Conservation (phyloP, 257 asterid species). For the Petunia secreta region DNA sequence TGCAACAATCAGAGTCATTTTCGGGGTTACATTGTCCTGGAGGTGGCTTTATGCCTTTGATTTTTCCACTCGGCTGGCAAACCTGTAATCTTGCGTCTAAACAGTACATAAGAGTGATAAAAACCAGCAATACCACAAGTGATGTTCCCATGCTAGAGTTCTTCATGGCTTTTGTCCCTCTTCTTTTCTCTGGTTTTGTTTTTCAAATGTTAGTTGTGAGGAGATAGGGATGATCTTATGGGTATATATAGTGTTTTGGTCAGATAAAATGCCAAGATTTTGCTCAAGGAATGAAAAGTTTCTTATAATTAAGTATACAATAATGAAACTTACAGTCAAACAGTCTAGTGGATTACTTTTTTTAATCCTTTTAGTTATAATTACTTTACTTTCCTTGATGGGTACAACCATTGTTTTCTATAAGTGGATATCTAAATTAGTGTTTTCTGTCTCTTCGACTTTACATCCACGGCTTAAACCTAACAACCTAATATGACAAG, state of each 20-base stretch:
- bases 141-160: not conserved
- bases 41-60: constrained; percentile 43
- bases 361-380: not conserved
- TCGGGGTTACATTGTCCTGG: constrained; percentile 50
- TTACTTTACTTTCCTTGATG: not conserved
- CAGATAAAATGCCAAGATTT: not conserved
- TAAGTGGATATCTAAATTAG: not conserved
- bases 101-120: constrained; percentile 12
- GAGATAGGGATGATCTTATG: too few relatives aligned
- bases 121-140: constrained; percentile 28
- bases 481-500: not conserved
- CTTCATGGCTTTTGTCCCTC: constrained; percentile 15
- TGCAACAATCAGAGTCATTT: constrained; percentile 44
- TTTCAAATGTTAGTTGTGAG: not conserved
- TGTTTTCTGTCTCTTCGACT: not conserved
- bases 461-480: not conserved
- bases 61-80: constrained; percentile 48
- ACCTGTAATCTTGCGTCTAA: constrained; percentile 5
- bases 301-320: not conserved
- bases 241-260: not conserved
- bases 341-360: not conserved
- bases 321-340: not conserved
- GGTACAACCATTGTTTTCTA: not conserved
- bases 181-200: not conserved
- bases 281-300: constrained; percentile 13